Conservation (phyloP, 305 asterid genomes). For the Fraxinus sp. region DNA sequence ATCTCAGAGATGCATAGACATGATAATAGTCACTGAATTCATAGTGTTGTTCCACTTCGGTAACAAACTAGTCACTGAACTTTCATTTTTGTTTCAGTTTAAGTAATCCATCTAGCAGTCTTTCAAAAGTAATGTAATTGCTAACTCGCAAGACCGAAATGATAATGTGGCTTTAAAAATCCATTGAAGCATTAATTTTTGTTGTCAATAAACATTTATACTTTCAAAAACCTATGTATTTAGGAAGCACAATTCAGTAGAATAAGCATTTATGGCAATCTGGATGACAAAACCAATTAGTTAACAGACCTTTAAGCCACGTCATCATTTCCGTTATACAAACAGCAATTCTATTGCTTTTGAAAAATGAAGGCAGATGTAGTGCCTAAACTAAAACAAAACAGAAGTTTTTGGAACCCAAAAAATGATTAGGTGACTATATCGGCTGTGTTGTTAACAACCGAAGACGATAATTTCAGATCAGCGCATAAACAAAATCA, state of each 20-base stretch:
- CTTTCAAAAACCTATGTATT: neutral
- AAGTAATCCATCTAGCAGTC: neutral
- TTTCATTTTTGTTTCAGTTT: neutral
- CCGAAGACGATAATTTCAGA: neutral
- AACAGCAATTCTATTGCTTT: neutral
- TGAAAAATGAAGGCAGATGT: neutral
- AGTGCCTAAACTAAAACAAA: neutral
- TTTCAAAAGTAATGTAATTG: neutral
- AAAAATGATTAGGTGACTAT: neutral
- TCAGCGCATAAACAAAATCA: slow-evolving; percentile 16
- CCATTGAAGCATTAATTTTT: neutral
- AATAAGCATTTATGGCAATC: neutral
- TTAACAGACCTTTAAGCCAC: neutral
- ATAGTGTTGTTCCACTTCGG: neutral
- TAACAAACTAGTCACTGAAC: neutral
- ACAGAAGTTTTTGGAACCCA: neutral
- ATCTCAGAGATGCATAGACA: slow-evolving; percentile 5
- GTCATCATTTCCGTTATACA: neutral
- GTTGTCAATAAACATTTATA: neutral
- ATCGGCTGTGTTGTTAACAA: neutral
- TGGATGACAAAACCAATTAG: neutral
- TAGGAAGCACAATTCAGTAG: neutral
- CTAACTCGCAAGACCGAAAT: neutral
- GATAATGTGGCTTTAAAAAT: neutral
- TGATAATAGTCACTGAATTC: neutral